Evolutionary conservation across 23 red algal genomes (phyloP).

Genomic region (Pyropia haitanensis): DNA sequence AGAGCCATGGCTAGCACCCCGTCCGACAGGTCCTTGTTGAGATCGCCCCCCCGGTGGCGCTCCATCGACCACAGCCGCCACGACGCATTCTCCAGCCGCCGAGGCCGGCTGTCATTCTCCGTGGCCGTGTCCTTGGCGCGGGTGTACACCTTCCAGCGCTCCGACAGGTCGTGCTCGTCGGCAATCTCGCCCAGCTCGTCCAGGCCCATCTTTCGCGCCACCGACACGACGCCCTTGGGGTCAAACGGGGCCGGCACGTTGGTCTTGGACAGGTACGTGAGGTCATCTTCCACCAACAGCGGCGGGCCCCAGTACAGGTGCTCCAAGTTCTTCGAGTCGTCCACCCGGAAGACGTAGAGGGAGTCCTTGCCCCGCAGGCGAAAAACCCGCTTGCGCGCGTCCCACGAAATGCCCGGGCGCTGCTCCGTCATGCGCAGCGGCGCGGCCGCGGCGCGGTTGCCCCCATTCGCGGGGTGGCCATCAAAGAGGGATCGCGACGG

Average conservation of each 20-base stretch:
- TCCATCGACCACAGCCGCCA: constrained; percentile 90
- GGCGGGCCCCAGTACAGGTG: constrained; percentile 84
- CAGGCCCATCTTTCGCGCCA: constrained; percentile 54
- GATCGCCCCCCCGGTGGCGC: constrained; percentile 67
- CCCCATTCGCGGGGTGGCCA: too few species aligned
- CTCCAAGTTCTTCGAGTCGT: constrained; percentile 83
- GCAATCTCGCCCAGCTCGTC: constrained; percentile 55
- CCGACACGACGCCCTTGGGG: constrained; percentile 51
- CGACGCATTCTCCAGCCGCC: constrained; percentile 87
- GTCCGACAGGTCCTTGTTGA: constrained; percentile 55
- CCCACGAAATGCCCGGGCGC: constrained; percentile 67
- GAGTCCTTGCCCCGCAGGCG: constrained; percentile 55
- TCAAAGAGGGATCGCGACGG: too few species aligned
- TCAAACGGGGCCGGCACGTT: constrained; percentile 89
- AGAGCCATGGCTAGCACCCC: constrained; percentile 26
- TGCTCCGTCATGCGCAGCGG: constrained; percentile 6
- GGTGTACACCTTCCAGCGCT: constrained; percentile 84
- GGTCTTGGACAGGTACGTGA: constrained; percentile 78
- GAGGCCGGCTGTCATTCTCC: constrained; percentile 23
- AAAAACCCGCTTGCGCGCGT: constrained; percentile 63
- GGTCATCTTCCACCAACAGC: constrained; percentile 58
- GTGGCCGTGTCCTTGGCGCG: constrained; percentile 42
- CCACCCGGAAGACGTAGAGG: constrained; percentile 77
- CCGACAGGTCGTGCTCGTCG: constrained; percentile 38
- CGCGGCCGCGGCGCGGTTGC: too few species aligned